Base-by-base conservation (phyloP, 1,139 yeast species). In the Saccharomyces hybrid region DNA sequence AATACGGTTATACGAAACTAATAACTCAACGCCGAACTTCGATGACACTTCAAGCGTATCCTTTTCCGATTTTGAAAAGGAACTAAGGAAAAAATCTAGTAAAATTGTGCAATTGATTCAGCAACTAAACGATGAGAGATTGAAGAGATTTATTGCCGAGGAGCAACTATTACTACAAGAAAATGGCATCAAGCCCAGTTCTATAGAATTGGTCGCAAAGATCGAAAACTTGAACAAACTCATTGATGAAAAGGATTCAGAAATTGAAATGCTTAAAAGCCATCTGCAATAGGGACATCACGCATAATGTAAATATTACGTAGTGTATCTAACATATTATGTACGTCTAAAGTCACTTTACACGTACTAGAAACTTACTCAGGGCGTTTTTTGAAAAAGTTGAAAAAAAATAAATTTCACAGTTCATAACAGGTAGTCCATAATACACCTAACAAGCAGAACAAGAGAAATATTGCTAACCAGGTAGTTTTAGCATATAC, bases 61-160 rank as follows among this genome's bases (percentile, higher is more conserved):
- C 9, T 38, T 38, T 38, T 38, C 44, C 4, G 52, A 50, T 32
- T 50, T 46, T 31, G 49, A 50, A 19, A 46, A 46, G 14, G 77
- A 78, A 55, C 55, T 77, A 11, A 68, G 77, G 14, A 72, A 75
- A 26, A 78, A 81, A 58, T 75, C 82, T 49, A 66, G 74, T 14
- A 73, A 74, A 27, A 75, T 84, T 38, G 75, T 78, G 2, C 78
- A 78, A 29, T 66, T 86, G 54, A 80, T 84, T 51, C 81, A 80
- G 52, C 78, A 79, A 58, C 68, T 86, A 56, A 81, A 80, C 54
- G 81, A 81, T 48, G 93, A 86, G 65, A 75, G 91, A 58, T 73
- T 82, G 60, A 77, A 82, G 55, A 70, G 93, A 52, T 83, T 79
- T 58, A 79, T 84, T 16, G 83, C 88, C 46, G 93, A 86, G 65